Evolutionary conservation across 2,329 filamentous ascomycete genomes (phyloP), one percentile per base, ranked within the genome.

Genomic region (Pestalotiopsis sp.): DNA sequence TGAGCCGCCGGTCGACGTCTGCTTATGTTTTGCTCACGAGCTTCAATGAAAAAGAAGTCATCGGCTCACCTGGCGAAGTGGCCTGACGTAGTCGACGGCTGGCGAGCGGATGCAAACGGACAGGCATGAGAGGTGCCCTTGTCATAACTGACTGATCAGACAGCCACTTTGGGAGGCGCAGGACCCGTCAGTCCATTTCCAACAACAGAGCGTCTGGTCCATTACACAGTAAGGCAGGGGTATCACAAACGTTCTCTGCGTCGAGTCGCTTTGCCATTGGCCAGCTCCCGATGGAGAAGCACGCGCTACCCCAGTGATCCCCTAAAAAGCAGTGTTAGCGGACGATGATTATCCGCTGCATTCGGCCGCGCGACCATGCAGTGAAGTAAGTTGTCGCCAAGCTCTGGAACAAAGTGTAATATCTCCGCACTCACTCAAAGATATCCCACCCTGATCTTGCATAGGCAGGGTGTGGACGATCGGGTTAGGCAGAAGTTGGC

Each of bases 401-500:
- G 45, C 45, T 20, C 20, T n/a, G 17, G 20, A 52, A 17, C 45
- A 52, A 52, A 52, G 17, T 52, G 45, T 52, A 52, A 52, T n/a
- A 52, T 52, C 45, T n/a, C 45, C 45, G 45, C 45, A 52, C 31
- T 31, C 45, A 52, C 31, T 31, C 31, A 52, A 23, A 17, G 45
- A 52, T 52, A n/a, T 52, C 45, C 45, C 17, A 52, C 20, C 17
- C 45, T 52, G 45, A n/a, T n/a, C 45, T n/a, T 52, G 45, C 31
- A 31, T 31, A 31, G 31, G 7, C 31, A 31, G 17, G 45, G 45
- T 52, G 45, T 52, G 45, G 45, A n/a, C 45, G 31, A 61, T 61
- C 59, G 27, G 25, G 31, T 61, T 61, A 39, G 14, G 59, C 59
- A 61, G 59, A 61, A 61, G 59, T 39, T 61, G 17, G 25, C 59